phyloP scores from a whole-genome alignment of 2,329 filamentous ascomycete genomes.

The Cercospora berteroae region DNA sequence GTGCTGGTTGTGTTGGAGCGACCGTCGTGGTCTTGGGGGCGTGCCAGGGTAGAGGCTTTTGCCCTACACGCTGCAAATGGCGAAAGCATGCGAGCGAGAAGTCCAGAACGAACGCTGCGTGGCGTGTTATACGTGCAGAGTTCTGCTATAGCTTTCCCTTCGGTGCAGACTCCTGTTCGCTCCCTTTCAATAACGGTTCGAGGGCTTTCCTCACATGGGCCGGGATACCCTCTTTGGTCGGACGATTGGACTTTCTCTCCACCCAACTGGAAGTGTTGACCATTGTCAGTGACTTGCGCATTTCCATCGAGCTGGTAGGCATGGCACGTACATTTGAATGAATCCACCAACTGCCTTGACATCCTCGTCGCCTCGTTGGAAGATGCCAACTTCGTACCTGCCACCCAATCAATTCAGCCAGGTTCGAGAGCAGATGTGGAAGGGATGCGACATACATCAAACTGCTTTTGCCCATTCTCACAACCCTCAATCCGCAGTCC shows the following conservation, averaged over 20 bases:
- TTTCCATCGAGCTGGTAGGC: background rate
- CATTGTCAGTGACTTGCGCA: background rate
- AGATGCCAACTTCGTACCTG: constrained; percentile 80
- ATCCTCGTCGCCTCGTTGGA: constrained; percentile 67
- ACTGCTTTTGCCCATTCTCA: constrained; percentile 79
- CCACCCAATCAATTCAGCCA: background rate
- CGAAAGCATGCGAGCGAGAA: background rate
- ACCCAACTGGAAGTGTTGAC: constrained; percentile 22
- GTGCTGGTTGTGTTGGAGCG: background rate
- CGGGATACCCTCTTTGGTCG: constrained; percentile 65
- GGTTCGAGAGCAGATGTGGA: no score
- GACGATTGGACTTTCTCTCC: constrained; percentile 66
- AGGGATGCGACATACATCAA: constrained; percentile 54
- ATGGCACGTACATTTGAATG: constrained; percentile 22
- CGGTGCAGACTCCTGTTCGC: constrained; percentile 27
- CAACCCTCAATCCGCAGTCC: constrained; percentile 77
- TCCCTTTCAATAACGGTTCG: constrained; percentile 30
- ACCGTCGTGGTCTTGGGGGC: background rate
- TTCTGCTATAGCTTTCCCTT: constrained; percentile 25
- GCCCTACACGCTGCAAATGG: background rate
- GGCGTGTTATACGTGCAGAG: background rate
- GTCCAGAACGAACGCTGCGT: background rate
- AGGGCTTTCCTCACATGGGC: constrained; percentile 52
- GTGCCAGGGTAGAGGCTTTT: background rate
- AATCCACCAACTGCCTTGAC: constrained; percentile 60